Percentiles rank a stretch among this genome's conserved stretches.
These are phyloP conservation scores for Dactylonectria estremocensis DNA, from an alignment of 2,329 filamentous ascomycete species.

Conservation along the genomic window DNA sequence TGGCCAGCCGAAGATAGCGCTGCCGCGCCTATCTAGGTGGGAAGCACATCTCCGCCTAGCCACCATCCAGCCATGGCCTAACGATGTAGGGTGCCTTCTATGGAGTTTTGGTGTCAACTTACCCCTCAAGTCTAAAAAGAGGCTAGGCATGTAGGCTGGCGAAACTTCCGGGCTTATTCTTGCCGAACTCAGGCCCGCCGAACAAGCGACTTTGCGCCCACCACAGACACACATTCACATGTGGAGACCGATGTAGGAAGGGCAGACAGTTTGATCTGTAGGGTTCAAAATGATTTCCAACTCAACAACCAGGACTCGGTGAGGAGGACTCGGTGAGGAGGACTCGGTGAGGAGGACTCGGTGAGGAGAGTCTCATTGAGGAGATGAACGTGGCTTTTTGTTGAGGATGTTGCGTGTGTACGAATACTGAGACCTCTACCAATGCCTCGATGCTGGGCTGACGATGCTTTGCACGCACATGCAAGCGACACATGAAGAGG, in stretches of 20 bases:
- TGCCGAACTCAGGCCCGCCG: background rate
- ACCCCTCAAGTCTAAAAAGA: background rate
- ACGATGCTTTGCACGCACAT: background rate
- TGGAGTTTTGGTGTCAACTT: background rate
- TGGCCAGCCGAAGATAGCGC: conserved; percentile 28
- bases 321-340: too few species aligned
- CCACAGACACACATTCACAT: background rate
- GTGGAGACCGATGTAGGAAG: background rate
- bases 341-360: too few species aligned
- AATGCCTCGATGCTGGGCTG: background rate
- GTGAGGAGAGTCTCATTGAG: background rate
- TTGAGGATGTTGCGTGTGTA: background rate
- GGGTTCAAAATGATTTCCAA: background rate
- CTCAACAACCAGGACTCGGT: background rate
- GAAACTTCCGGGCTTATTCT: background rate
- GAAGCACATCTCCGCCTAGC: background rate
- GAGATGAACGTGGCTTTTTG: background rate
- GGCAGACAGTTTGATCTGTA: background rate
- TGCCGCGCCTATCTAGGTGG: conserved; percentile 20
- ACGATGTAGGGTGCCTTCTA: background rate
- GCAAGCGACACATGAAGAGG: background rate
- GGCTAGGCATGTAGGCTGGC: background rate
- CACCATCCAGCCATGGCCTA: too few species aligned
- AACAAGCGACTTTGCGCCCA: background rate
- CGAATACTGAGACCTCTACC: background rate